Base-by-base conservation (phyloP, 768 basidiomycete genomes). In the Suillus subluteus region DNA sequence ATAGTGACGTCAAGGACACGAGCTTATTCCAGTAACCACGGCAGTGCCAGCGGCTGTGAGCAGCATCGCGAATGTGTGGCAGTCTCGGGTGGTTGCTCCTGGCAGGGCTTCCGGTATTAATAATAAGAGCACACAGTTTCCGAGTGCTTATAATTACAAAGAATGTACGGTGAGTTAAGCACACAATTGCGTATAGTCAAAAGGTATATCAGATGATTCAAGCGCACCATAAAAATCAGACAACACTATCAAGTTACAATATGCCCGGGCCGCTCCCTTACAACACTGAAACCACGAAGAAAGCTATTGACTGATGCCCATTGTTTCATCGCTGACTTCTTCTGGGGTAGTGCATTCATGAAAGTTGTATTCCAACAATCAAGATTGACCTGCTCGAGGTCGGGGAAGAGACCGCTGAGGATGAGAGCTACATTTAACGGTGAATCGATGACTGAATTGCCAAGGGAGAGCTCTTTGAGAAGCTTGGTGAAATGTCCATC, bases 371-470 rank as follows among this genome's bases (percentile, higher is more conserved):
- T 67, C 75, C 74, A 75, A 4, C 66, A 68, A 41, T 59, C 71
- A 30, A 75, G 3, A 48, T 75, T 66, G 6, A 75, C 68, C 0
- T 55, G 65, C 43, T 59, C 61, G 30, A 76, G 30, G 23, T 61
- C 43, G 4, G 74, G 75, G 35, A 61, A 76, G 52, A 76, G 65
- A 3, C 0, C 1, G 30, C 43, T 66, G 26, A 75, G 32, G 1
- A 66, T 11, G 16, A 52, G 48, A 0, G 75, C 70, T 18, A 75
- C 67, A 1, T 56, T 13, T 15, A n/a, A 1, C 2, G 72, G 75
- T 0, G 66, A 63, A 13, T n/a, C 18, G 23, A 75, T 64, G 1
- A 66, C 64, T 0, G 75, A 71, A 15, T 75, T 76, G 7, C 74
- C 75, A 0, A 75, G 62, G 21, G 62, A 63, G 9, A 75, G 70